Percentiles rank a stretch among this genome's conserved stretches.
These are phyloP conservation scores for Ophiostoma piceae DNA, from an alignment of 2,329 filamentous ascomycete species.

Conservation along the genomic window DNA sequence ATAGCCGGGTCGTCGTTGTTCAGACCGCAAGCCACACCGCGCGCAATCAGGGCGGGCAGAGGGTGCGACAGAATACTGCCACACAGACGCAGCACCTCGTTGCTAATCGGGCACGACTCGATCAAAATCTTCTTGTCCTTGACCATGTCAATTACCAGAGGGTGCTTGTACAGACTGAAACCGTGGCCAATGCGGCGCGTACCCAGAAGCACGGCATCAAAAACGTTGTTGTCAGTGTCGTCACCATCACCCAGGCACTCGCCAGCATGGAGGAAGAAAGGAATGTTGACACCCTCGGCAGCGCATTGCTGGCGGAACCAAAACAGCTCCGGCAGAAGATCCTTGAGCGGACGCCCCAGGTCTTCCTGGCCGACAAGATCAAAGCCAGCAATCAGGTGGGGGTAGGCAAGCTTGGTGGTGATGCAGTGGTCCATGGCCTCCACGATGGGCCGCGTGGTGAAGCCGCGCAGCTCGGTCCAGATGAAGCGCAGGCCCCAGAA, in stretches of 20 bases:
- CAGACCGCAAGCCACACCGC: conserved; percentile 76
- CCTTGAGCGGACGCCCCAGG: conserved; percentile 65
- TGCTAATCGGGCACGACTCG: conserved; percentile 86
- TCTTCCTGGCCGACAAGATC: conserved; percentile 90
- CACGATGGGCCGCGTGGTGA: conserved; percentile 60
- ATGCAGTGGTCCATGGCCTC: conserved; percentile 87
- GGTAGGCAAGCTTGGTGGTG: conserved; percentile 69
- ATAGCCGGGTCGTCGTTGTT: conserved; percentile 88
- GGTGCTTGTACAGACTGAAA: conserved; percentile 86
- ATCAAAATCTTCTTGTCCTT: conserved; percentile 83
- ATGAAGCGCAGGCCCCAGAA: conserved; percentile 87
- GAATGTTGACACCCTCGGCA: conserved; percentile 71
- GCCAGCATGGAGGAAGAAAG: conserved; percentile 94
- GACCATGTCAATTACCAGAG: conserved; percentile 79
- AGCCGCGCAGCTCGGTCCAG: conserved; percentile 68
- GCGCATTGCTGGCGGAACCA: conserved; percentile 88
- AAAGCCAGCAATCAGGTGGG: conserved; percentile 76
- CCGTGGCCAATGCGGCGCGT: conserved; percentile 86
- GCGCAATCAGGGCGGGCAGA: conserved; percentile 74
- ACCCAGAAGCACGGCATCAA: conserved; percentile 80
- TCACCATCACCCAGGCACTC: conserved; percentile 75
- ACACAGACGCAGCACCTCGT: conserved; percentile 52
- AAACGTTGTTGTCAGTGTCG: conserved; percentile 72
- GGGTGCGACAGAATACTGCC: conserved; percentile 41
- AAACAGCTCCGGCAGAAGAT: conserved; percentile 78